Evolutionary conservation across 768 basidiomycete genomes (phyloP), one percentile per base, ranked within the genome.

Genomic region (Coprinopsis cinerea): DNA sequence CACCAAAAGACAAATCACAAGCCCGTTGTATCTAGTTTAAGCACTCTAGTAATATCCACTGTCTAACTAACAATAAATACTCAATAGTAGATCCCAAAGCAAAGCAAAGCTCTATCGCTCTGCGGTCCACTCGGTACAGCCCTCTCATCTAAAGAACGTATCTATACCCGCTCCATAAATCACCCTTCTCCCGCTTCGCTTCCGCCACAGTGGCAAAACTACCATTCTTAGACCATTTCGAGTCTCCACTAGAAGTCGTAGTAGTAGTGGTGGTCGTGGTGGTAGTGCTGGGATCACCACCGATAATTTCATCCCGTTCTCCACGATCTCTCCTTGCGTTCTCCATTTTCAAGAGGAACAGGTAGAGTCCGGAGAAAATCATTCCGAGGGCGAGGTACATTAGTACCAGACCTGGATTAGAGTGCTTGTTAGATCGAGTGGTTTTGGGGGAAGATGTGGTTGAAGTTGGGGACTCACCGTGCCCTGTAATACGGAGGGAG

Each of bases 161-260:
- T 57, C 81, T 70, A 61, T 88, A 89, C 20, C 86, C 85, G 57
- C 83, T 85, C 85, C 84, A 87, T 40, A 67, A 64, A 63, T 88
- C 85, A 1, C 85, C 85, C 66, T 84, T 86, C 56, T 80, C 82
- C 48, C 70, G 62, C 67, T 81, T 84, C 36, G 83, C 85, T 1
- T 85, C 83, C 17, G 70, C 81, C 7, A 84, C 67, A 22, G 73
- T 82, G 9, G 64, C 72, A 57, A 72, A 85, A 35, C 71, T 67
- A 14, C 82, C 82, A 48, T 85, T 85, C 63, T 67, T 74, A 54
- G 73, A 72, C 36, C 68, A 63, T 32, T 56, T 59, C 1, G 60
- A 57, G 39, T 51, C 68, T 48, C 47, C 59, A 53, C 48, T 68
- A 50, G 58, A 68, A 41, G n/a, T n/a, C n/a, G n/a, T n/a, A n/a